Conservation (phyloP, 2,329 filamentous ascomycete species). For the Didymellaceae sp. region DNA sequence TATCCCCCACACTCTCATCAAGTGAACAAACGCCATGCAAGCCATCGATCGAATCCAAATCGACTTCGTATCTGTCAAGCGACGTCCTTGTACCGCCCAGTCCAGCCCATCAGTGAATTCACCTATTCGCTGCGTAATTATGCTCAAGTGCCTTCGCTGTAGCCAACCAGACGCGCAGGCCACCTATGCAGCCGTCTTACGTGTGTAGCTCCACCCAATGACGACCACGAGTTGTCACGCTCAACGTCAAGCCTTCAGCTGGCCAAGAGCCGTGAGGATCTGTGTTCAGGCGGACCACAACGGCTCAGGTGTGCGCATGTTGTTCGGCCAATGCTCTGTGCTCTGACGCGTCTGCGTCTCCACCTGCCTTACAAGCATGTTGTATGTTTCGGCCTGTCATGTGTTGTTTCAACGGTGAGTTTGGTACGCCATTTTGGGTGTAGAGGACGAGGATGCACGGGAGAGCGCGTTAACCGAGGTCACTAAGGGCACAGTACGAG, state of each 20-base stretch:
- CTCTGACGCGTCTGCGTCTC: conserved; percentile 8
- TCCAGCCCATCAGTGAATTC: conserved; percentile 2
- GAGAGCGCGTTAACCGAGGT: conserved; percentile 5
- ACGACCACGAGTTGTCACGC: conserved; percentile 10
- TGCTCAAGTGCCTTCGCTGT: neutral
- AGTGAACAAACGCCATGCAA: conserved; percentile 11
- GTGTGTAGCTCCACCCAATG: conserved; percentile 21
- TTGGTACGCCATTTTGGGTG: conserved; percentile 7
- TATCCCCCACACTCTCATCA: conserved; percentile 15
- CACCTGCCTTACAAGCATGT: conserved; percentile 4
- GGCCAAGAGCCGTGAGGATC: neutral
- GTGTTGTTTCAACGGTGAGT: conserved; percentile 14
- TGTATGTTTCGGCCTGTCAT: conserved; percentile 16
- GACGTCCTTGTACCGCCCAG: conserved; percentile 1
- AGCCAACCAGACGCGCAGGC: conserved; percentile 4
- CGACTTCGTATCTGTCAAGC: conserved; percentile 6
- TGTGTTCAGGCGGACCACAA: conserved; percentile 3
- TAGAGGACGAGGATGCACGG: conserved; percentile 10
- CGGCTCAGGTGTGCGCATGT: neutral
- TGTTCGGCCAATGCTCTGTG: conserved; percentile 2
- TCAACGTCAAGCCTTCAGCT: conserved; percentile 7
- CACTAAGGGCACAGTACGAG: neutral
- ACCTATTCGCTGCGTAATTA: conserved; percentile 9
- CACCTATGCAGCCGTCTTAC: conserved; percentile 10
- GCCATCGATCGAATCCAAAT: conserved; percentile 16